phyloP scores from a whole-genome alignment of 805 yeast genomes.

The Maudiozyma turicensis region DNA sequence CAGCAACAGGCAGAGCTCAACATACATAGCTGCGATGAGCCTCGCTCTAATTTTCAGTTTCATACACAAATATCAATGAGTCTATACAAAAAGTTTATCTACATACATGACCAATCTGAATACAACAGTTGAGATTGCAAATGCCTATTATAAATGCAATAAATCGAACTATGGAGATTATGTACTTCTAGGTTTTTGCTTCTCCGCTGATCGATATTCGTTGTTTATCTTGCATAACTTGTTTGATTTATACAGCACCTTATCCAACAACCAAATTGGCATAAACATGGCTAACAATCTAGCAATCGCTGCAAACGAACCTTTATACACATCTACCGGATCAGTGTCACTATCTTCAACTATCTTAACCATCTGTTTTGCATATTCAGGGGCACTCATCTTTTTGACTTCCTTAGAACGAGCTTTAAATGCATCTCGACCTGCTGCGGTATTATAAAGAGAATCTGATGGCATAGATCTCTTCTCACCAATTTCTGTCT shows the following conservation, averaged over 20 bases:
- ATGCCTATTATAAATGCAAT: no score
- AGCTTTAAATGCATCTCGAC: slow-evolving; percentile 36
- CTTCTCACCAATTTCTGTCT: slow-evolving; percentile 56
- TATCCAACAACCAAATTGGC: slow-evolving; percentile 42
- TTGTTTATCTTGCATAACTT: neutral
- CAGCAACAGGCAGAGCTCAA: no score
- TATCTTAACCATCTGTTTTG: slow-evolving; percentile 41
- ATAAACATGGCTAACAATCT: slow-evolving; percentile 27
- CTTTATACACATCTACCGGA: slow-evolving; percentile 46
- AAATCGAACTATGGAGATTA: neutral
- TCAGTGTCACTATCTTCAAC: slow-evolving; percentile 30
- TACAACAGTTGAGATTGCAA: no score
- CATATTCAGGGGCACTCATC: slow-evolving; percentile 46
- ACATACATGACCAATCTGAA: no score
- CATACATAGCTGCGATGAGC: no score
- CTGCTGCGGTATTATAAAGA: slow-evolving; percentile 41
- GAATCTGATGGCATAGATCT: slow-evolving; percentile 47
- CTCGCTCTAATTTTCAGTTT: no score
- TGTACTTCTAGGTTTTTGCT: neutral
- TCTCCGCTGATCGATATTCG: neutral
- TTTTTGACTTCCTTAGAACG: slow-evolving; percentile 49
- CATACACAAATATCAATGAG: no score
- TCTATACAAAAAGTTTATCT: no score
- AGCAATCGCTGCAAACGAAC: slow-evolving; percentile 35
- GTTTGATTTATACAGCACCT: neutral